These are phyloP conservation scores for Nigrospora oryzae DNA, from an alignment of 2,329 filamentous ascomycete genomes.

Conservation along the genomic window DNA sequence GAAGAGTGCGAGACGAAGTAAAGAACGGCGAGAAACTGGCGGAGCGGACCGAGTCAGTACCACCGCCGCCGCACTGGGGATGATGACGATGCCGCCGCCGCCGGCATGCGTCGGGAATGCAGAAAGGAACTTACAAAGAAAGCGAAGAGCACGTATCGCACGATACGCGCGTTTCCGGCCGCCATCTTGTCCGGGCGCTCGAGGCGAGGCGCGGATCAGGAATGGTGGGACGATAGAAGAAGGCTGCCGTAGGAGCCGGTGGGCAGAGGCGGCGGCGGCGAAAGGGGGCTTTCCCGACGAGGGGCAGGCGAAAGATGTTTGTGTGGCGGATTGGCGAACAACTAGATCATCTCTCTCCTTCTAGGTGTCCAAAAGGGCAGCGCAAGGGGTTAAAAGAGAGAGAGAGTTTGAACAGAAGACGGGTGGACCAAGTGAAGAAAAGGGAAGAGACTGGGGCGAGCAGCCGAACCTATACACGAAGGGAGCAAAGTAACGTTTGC, in stretches of 20 bases:
- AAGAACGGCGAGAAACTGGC: slow-evolving; percentile 59
- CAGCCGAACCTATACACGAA: too few relatives aligned
- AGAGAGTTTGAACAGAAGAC: too few relatives aligned
- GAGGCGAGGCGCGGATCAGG: background rate
- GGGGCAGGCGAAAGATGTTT: too few relatives aligned
- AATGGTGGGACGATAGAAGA: background rate
- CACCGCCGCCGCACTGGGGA: background rate
- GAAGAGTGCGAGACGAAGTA: slow-evolving; percentile 67
- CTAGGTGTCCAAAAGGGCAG: too few relatives aligned
- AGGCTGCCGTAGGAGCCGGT: background rate
- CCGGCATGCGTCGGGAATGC: slow-evolving; percentile 5
- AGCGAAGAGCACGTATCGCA: slow-evolving; percentile 72
- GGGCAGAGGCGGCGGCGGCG: background rate
- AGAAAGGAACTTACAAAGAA: slow-evolving; percentile 57
- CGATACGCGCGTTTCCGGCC: slow-evolving; percentile 64
- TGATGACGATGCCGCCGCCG: slow-evolving; percentile 7
- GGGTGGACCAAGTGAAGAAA: too few relatives aligned
- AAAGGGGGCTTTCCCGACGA: too few relatives aligned
- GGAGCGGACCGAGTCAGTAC: background rate
- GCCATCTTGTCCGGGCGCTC: slow-evolving; percentile 36
- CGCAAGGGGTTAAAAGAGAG: too few relatives aligned
- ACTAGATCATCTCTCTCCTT: too few relatives aligned
- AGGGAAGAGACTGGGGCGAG: too few relatives aligned
- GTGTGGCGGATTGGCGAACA: too few relatives aligned
- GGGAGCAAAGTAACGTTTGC: too few relatives aligned